phyloP scores from a whole-genome alignment of 2,329 filamentous ascomycete species.

The Aspergillus spinulosporus region DNA sequence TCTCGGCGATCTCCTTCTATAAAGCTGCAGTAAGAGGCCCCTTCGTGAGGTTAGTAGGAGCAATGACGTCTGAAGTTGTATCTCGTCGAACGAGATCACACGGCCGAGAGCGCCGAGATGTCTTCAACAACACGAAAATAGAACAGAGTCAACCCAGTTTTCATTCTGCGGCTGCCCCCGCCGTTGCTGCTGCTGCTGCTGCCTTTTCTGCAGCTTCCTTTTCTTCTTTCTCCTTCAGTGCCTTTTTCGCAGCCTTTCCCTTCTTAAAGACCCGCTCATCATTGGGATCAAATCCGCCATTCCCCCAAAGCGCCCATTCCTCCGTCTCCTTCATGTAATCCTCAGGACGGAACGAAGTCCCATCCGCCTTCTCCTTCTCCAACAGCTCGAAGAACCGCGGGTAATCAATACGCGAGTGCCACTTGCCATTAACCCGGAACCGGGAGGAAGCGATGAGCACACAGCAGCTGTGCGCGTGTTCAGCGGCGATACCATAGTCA shows the following conservation, averaged over 20 bases:
- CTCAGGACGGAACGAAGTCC: constrained; percentile 76
- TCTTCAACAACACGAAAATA: no score
- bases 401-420: constrained; percentile 93
- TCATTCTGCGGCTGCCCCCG: neutral
- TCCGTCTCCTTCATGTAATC: constrained; percentile 90
- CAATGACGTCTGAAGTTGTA: no score
- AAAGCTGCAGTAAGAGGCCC: no score
- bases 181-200: neutral
- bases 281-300: constrained; percentile 88
- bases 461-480: constrained; percentile 94
- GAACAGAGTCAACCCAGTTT: no score
- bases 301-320: constrained; percentile 93
- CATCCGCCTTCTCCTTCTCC: constrained; percentile 58
- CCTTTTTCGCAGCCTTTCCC: constrained; percentile 55
- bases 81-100: no score
- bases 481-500: constrained; percentile 85
- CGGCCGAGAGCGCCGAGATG: no score
- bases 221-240: neutral
- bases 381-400: constrained; percentile 81
- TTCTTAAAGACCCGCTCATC: constrained; percentile 87
- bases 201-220: neutral
- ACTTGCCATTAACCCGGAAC: constrained; percentile 74
- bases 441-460: constrained; percentile 79
- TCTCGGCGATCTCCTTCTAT: no score
- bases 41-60: no score